Evolutionary conservation across 1,139 yeast species (phyloP).

Genomic region (Lodderomyces beijingensis): DNA sequence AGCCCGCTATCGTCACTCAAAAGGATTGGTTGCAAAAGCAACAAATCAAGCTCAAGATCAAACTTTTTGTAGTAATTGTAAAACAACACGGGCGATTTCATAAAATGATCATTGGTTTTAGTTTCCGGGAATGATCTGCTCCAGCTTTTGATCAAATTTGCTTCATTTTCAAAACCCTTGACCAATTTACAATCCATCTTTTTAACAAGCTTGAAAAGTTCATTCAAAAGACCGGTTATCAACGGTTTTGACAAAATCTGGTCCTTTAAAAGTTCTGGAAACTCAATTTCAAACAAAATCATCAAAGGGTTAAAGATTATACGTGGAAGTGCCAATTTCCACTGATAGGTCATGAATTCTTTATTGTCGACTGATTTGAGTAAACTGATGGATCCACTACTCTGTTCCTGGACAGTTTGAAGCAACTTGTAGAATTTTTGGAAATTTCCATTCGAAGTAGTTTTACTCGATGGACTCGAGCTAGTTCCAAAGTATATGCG

Average conservation of each 20-base stretch:
- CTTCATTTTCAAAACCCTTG: constrained; percentile 61
- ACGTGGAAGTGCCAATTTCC: constrained; percentile 79
- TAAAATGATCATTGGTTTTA: constrained; percentile 24
- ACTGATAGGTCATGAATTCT: constrained; percentile 70
- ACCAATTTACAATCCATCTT: constrained; percentile 75
- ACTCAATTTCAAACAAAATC: constrained; percentile 65
- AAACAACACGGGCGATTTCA: constrained; percentile 51
- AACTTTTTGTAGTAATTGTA: constrained; percentile 55
- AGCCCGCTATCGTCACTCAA: constrained; percentile 82
- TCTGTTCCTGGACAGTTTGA: constrained; percentile 31
- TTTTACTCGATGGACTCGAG: constrained; percentile 9
- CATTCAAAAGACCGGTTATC: constrained; percentile 72
- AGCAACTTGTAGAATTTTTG: constrained; percentile 30
- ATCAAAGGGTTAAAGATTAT: constrained; percentile 75
- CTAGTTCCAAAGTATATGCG: constrained; percentile 41
- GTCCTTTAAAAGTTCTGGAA: constrained; percentile 51
- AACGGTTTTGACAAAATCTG: constrained; percentile 84
- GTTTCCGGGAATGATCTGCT: constrained; percentile 37
- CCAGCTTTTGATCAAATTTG: constrained; percentile 54
- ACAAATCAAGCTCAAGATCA: constrained; percentile 63
- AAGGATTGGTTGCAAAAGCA: constrained; percentile 78
- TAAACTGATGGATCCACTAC: constrained; percentile 32
- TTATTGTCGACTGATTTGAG: constrained; percentile 48
- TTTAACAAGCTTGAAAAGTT: constrained; percentile 67
- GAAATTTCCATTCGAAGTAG: constrained; percentile 18